Base-by-base conservation (phyloP, 352 stramenopile genomes). In the Pseudoperonospora humuli region DNA sequence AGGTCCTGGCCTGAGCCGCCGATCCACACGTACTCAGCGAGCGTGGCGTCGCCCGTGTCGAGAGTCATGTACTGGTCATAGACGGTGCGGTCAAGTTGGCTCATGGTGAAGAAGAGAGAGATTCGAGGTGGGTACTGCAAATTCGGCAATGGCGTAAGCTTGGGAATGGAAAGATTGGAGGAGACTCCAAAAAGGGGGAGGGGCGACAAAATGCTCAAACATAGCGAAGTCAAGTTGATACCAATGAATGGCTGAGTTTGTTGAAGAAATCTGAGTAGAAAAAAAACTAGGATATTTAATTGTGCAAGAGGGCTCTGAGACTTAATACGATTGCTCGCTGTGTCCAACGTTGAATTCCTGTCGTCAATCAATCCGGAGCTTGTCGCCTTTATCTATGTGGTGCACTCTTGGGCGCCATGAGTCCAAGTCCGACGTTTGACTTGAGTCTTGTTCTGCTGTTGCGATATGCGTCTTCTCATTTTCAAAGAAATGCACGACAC, bases 21-120 rank as follows among this genome's bases (percentile, higher is more conserved):
- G 56, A 97, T 93, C 90, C 90, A 98, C 21, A 98, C 84, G 69
- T 98, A 98, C 71, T 98, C 91, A 39, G 91, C 91, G 50, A 85
- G 71, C 42, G 81, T 70, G 11, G 64, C 50, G 20, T 34, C 38
- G 39, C 64, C 63, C 7, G 80, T 58, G 34, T 61, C 63, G 19
- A 89, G 70, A 9, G 49, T 46, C 76, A 89, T 86, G 71, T 89
- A 89, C 28, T 60, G 47, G 64, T 89, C 72, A 70, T 89, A 89
- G 31, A 89, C 72, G 45, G 71, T 59, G 48, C 71, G 75, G 57
- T 89, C 76, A 51, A 89, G 69, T 66, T 82, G 82, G 76, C 76
- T 89, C 76, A 89, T 89, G 57, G 35, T 69, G 11, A 4, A 17
- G n/a, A 1, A 36, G 11, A 32, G 49, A 35, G 14, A 23, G 18